Conservation (phyloP, 2,329 filamentous ascomycete species). For the Colletotrichum sp. region DNA sequence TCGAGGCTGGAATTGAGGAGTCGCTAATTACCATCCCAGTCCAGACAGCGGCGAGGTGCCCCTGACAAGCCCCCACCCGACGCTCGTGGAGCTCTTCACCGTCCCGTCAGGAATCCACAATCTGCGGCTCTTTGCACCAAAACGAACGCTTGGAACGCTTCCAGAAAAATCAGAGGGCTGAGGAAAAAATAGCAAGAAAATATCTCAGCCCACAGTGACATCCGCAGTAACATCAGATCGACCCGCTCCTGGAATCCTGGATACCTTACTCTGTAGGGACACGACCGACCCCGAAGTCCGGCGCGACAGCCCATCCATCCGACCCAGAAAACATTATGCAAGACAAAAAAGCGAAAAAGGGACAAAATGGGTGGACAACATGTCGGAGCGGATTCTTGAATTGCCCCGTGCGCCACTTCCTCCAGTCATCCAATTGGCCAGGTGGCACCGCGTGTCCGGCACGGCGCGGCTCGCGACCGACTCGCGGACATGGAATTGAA, state of each 20-base stretch:
- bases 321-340: background rate
- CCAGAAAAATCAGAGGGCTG: background rate
- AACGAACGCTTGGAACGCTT: background rate
- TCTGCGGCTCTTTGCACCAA: background rate
- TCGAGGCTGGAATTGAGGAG: background rate
- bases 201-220: background rate
- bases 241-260: background rate
- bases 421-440: background rate
- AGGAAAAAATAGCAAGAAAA: background rate
- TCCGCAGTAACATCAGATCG: background rate
- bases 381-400: background rate
- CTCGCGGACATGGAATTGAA: background rate
- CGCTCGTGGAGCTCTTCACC: background rate
- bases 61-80: background rate
- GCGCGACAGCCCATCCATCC: background rate
- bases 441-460: background rate
- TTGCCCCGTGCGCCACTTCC: background rate
- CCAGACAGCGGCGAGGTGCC: background rate
- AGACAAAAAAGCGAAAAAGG: background rate
- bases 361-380: background rate
- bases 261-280: background rate
- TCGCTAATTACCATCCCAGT: background rate
- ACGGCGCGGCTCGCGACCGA: background rate
- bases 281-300: constrained; percentile 3
- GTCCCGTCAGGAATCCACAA: background rate